These are phyloP conservation scores for Cryphonectria japonica DNA, from an alignment of 2,329 filamentous ascomycete species.

Conservation along the genomic window DNA sequence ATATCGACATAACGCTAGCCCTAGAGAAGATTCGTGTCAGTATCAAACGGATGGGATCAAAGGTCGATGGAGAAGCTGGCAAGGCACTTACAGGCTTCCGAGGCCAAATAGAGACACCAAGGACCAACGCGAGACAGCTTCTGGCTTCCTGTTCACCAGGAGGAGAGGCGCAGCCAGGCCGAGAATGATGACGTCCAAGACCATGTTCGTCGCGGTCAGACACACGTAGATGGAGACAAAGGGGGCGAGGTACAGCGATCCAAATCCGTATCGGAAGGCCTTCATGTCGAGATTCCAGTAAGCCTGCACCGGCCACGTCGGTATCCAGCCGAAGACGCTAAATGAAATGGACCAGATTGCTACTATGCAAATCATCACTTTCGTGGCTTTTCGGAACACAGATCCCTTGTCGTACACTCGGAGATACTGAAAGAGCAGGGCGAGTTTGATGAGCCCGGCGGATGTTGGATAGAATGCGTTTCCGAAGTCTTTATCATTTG, in stretches of 20 bases:
- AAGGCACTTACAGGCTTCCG: conserved; percentile 37
- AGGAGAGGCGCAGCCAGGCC: conserved; percentile 39
- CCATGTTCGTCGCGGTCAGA: conserved; percentile 39
- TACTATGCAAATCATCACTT: conserved; percentile 35
- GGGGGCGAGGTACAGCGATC: conserved; percentile 33
- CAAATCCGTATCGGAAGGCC: conserved; percentile 37
- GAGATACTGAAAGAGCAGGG: conserved; percentile 33
- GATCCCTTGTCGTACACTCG: conserved; percentile 30
- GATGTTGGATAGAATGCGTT: conserved; percentile 32
- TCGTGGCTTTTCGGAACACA: conserved; percentile 29
- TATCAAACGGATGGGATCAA: too few relatives aligned
- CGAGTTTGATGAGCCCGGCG: conserved; percentile 32
- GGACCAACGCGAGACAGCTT: conserved; percentile 36
- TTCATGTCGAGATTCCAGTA: conserved; percentile 37
- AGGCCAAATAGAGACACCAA: conserved; percentile 38
- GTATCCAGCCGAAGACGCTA: conserved; percentile 40
- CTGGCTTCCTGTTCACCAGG: conserved; percentile 33
- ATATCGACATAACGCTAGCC: conserved; percentile 39
- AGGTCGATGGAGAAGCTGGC: neutral
- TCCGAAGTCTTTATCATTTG: conserved; percentile 19
- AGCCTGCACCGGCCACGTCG: conserved; percentile 37
- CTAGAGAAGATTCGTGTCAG: conserved; percentile 26
- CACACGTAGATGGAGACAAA: conserved; percentile 37
- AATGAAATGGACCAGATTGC: conserved; percentile 38
- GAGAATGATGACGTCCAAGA: conserved; percentile 39